A percentile compares a stretch with the other conserved stretches of the same genome.
These are phyloP conservation scores for Paulownia fortunei DNA, from an alignment of 257 asterid species.

Conservation along the genomic window DNA sequence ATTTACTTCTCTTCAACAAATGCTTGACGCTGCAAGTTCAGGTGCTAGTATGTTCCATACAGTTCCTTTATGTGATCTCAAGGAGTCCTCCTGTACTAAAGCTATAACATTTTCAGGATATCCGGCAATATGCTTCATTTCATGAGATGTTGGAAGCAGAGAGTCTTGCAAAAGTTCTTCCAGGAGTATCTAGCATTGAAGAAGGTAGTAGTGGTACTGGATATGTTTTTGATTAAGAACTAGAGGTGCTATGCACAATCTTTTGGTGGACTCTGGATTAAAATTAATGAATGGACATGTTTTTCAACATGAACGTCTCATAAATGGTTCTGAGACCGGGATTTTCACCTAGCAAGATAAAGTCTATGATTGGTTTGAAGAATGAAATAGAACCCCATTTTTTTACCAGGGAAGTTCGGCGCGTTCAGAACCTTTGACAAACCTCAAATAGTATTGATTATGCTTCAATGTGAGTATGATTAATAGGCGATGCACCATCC, in stretches of 20 bases:
- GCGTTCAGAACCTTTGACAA: neutral
- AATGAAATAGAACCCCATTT: neutral
- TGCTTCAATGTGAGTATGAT: too few relatives aligned
- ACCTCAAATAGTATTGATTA: neutral
- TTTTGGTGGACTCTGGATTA: neutral
- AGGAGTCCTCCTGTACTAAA: slow-evolving; percentile 17
- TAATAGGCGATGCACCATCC: neutral
- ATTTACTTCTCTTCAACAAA: slow-evolving; percentile 65
- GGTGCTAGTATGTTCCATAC: slow-evolving; percentile 56
- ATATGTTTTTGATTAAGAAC: slow-evolving; percentile 1
- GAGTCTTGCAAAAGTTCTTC: slow-evolving; percentile 68
- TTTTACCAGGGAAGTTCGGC: neutral
- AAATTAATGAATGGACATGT: neutral
- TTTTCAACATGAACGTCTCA: neutral
- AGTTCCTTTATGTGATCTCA: slow-evolving; percentile 26
- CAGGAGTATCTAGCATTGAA: slow-evolving; percentile 65
- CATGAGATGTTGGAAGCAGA: slow-evolving; percentile 76
- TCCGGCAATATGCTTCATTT: slow-evolving; percentile 67
- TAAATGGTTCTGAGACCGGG: neutral
- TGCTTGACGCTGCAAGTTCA: slow-evolving; percentile 77
- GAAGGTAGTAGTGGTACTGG: slow-evolving; percentile 51
- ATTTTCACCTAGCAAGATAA: neutral
- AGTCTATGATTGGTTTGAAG: neutral
- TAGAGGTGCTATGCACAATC: neutral
- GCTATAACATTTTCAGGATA: slow-evolving; percentile 54